Base-by-base conservation (phyloP, 306 rosid genomes). In the Lotus japonicus region DNA sequence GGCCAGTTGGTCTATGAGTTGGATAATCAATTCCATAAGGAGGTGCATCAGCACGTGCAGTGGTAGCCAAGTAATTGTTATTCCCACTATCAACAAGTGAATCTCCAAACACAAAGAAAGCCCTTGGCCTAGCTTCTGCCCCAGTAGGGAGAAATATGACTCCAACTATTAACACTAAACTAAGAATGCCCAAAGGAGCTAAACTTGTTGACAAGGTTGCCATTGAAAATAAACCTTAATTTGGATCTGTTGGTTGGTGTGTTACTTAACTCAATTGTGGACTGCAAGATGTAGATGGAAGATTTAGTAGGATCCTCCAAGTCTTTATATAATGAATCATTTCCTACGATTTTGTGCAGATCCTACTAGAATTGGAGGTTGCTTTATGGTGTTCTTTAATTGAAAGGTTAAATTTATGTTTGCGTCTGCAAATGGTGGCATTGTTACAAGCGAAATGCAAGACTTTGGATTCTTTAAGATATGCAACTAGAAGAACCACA, bases 21-120 rank as follows among this genome's bases (percentile, higher is more conserved):
- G 96, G 87, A 43, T 84, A 83, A 68, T 90, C 96, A 55, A 90
- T 82, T 66, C 96, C 95, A 59, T 90, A 90, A 41, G 95, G 96
- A 33, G 83, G 84, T 1, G 73, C 0, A 77, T 90, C 96, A 0
- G 95, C 95, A 7, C 96, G 77, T 15, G 96, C 95, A 5, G 95
- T 84, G 59, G 96, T 90, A 18, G 83, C 85, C 48, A 90, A 64
- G 75, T 80, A 90, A 71, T 90, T 77, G 68, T 90, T 90, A 64
- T 90, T 90, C 65, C 96, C 96, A 68, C n/a, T 87, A 59, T 90
- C 95, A 28, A 90, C 95, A 0, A 90, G 77, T 5, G 96, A 90
- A 63, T 90, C 96, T 33, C 96, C 95, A 58, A 90, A 90, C 1
- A 90, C 95, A n/a, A 90, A 80, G 71, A 90, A 87, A 8, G 91